phyloP scores from a whole-genome alignment of 1,284 basidiomycete genomes.

The Irpex sp. region DNA sequence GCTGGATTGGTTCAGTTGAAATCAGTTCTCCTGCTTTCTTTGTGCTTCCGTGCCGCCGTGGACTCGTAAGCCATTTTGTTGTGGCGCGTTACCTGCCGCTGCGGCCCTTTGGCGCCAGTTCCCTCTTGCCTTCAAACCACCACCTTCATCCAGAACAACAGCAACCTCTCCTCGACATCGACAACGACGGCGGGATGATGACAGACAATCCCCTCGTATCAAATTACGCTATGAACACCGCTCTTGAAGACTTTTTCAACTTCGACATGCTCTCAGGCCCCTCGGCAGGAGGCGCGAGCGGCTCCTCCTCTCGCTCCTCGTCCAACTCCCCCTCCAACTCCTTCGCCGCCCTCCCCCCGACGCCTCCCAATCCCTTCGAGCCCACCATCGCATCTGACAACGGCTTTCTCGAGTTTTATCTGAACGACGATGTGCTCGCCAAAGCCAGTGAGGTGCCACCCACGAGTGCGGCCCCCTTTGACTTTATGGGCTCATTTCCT shows the following conservation, averaged over 20 bases:
- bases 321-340: slow-evolving; percentile 31
- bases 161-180: not conserved
- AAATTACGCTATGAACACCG: slow-evolving; percentile 21
- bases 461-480: slow-evolving; percentile 32
- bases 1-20: not conserved
- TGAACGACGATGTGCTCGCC: slow-evolving; percentile 37
- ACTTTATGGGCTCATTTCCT: slow-evolving; percentile 32
- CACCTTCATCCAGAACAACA: not conserved
- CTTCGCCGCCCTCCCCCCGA: slow-evolving; percentile 27
- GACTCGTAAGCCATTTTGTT: slow-evolving; percentile 1
- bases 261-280: slow-evolving; percentile 37
- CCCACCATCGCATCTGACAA: slow-evolving; percentile 20
- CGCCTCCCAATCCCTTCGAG: slow-evolving; percentile 24
- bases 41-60: not conserved
- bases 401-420: slow-evolving; percentile 37
- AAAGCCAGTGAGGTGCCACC: slow-evolving; percentile 31
- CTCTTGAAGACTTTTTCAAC: slow-evolving; percentile 49
- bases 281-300: slow-evolving; percentile 22
- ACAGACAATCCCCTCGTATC: slow-evolving; percentile 28
- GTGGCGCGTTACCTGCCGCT: not conserved
- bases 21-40: slow-evolving; percentile 2
- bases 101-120: not conserved
- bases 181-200: slow-evolving; percentile 21
- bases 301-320: slow-evolving; percentile 35
- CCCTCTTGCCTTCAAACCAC: slow-evolving; percentile 1